Percentiles rank a stretch among this genome's conserved stretches.
phyloP scores from a whole-genome alignment of 1,284 basidiomycete species.

The Trametes hirsuta region DNA sequence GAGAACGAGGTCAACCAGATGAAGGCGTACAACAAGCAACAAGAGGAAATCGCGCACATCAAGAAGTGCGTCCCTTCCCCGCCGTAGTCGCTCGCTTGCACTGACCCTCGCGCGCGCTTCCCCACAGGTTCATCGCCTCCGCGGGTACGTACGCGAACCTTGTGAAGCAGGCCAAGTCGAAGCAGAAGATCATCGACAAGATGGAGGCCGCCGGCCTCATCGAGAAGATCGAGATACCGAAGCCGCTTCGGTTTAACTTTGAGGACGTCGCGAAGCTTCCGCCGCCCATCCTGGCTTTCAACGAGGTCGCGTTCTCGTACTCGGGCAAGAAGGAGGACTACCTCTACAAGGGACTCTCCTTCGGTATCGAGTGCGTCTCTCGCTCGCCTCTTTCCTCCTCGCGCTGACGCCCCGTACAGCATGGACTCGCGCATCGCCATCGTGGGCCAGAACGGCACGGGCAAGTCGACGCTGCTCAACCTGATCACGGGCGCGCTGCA shows the following conservation, averaged over 20 bases:
- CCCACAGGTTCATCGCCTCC: constrained; percentile 87
- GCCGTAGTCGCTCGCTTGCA: neutral
- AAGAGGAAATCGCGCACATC: constrained; percentile 98
- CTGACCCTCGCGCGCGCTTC: constrained; percentile 1
- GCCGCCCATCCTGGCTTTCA: constrained; percentile 97
- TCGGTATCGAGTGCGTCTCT: constrained; percentile 86
- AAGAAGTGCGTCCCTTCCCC: constrained; percentile 69
- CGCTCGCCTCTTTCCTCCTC: neutral
- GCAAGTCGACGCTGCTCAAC: constrained; percentile 97
- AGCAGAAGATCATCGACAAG: constrained; percentile 99
- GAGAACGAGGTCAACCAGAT: constrained; percentile 99
- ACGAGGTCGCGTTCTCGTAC: constrained; percentile 94
- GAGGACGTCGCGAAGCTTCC: constrained; percentile 94
- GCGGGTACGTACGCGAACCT: constrained; percentile 99
- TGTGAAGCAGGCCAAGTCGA: constrained; percentile 98
- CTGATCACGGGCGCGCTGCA: constrained; percentile 88
- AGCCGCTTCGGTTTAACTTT: constrained; percentile 90
- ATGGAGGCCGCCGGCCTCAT: constrained; percentile 99
- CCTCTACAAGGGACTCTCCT: constrained; percentile 86
- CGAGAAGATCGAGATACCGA: constrained; percentile 82
- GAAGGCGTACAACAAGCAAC: constrained; percentile 99
- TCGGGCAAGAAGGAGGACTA: constrained; percentile 88
- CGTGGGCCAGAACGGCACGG: constrained; percentile 97
- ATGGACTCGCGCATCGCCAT: constrained; percentile 98
- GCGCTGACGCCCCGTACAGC: constrained; percentile 42